These are phyloP conservation scores for Trichocomaceae sp. DNA, from an alignment of 2,329 filamentous ascomycete species.

Conservation along the genomic window DNA sequence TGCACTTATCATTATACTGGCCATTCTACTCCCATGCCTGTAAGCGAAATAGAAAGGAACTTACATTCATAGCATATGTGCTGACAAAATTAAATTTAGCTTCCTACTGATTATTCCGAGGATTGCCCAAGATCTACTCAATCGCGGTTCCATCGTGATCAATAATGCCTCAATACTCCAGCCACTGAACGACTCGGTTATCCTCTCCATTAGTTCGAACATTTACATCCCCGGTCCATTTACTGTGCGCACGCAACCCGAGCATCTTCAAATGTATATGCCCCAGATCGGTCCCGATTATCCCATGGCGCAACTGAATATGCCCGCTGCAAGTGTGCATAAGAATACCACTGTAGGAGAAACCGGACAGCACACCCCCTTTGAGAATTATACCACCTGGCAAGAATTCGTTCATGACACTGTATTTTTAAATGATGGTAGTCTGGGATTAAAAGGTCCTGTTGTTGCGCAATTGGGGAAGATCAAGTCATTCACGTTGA, in stretches of 20 bases:
- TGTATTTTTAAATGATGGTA: conserved; percentile 23
- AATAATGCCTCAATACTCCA: conserved; percentile 30
- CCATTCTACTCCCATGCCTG: conserved; percentile 36
- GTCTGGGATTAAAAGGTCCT: conserved; percentile 23
- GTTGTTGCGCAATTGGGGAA: conserved; percentile 27
- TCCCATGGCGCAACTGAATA: conserved; percentile 25
- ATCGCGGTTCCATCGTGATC: conserved; percentile 32
- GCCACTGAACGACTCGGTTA: conserved; percentile 27
- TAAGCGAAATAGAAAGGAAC: conserved; percentile 18
- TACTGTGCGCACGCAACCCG: conserved; percentile 31
- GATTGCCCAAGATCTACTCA: conserved; percentile 34
- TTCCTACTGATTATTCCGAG: conserved; percentile 37
- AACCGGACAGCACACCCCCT: conserved; percentile 17
- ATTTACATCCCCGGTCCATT: conserved; percentile 31
- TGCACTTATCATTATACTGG: conserved; percentile 30
- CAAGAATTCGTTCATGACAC: conserved; percentile 27
- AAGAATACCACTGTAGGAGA: conserved; percentile 31
- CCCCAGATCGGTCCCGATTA: conserved; percentile 21
- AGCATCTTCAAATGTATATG: conserved; percentile 30
- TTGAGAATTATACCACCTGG: conserved; percentile 25
- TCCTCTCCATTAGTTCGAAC: conserved; percentile 30
- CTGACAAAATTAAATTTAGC: conserved; percentile 19
- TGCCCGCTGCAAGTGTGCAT: conserved; percentile 21
- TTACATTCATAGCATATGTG: background rate
- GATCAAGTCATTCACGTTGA: conserved; percentile 27